Base-by-base conservation (phyloP, 176 grass and related monocot genomes). In the Eragrostis curvula region DNA sequence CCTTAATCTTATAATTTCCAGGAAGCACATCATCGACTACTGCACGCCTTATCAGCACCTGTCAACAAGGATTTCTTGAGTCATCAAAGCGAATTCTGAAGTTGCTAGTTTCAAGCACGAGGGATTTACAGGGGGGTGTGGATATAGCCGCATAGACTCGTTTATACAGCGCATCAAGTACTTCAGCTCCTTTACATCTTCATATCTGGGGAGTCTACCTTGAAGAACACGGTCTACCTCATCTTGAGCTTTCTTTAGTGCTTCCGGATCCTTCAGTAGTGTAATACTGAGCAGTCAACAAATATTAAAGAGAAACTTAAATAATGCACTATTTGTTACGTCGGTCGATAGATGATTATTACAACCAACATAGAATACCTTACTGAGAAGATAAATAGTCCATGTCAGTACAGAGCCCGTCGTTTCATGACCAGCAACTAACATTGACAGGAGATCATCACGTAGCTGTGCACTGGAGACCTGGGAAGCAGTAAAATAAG, bases 381-480 rank as follows among this genome's bases (percentile, higher is more conserved):
- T 95, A 90, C 90, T 95, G 68, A 98, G 86, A 89, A 95, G 90
- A 91, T 95, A 98, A 42, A 95, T 77, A 24, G 96, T 95, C 96
- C 96, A 98, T 84, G 96, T 95, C 20, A 98, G 88, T 77, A 98
- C 96, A 55, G 96, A 98, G 23, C 96, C 96, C 56, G 96, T 98
- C 77, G 96, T 98, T 93, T 98, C 96, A 84, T 98, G 96, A 78
- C 96, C 96, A 82, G 92, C 96, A 89, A 98, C 96, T 79, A 98
- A 91, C 96, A 98, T 93, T 48, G 96, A 98, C 57, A 98, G 78
- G 68, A 98, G 92, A 84, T 98, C 96, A 86, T 98, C 96, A 79
- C 96, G 89, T 75, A 98, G 77, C 80, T 95, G 96, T 48, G 93
- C 79, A 82, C 92, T 95, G 65, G 73, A 86, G 80, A 98, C 96